Evolutionary conservation across 805 yeast genomes (phyloP), one percentile per base, ranked within the genome.

Genomic region (Hanseniaspora pseudoguilliermondii): DNA sequence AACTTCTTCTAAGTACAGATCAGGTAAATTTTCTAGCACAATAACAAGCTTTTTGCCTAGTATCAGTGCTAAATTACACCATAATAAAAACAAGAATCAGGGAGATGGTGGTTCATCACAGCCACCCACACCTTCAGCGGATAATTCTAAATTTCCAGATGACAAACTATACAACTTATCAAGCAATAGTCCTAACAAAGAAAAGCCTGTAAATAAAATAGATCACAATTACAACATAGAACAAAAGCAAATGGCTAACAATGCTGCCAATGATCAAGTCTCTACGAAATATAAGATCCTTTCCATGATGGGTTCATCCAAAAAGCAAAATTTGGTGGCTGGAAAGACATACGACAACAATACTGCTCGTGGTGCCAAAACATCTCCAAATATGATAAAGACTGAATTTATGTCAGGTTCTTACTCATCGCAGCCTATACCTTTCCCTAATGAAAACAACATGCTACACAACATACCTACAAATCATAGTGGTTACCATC

Each of bases 51-150:
- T 69, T 44, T 57, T 69, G 18, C 72, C 72, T n/a, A 64, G 64
- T 5, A 63, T 69, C 15, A 66, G 71, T 59, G 71, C 72, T 4
- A 69, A 65, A 55, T 56, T 69, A 29, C 71, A 68, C 48, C 63
- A 64, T 47, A 59, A 61, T 39, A 63, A 61, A 49, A 65, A 63
- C 21, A 59, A 46, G 35, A 32, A 32, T 32, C 35, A 32, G 32
- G 25, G 25, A 29, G 36, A 41, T 43, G n/a, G 15, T n/a, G 47
- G 36, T 2, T 29, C 47, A 13, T 47, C 57, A 4, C 53, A 48
- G 29, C 49, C 53, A 32, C 46, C 54, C 2, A 53, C 56, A 23
- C 56, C 56, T 7, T 20, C 29, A 8, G 41, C 44, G 8, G 56
- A 53, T 9, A 47, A 20, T 8, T 8, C n/a, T 11, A 46, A 46